Base-by-base conservation (phyloP, 1,284 basidiomycete species). In the Xerocomus amazonicus region DNA sequence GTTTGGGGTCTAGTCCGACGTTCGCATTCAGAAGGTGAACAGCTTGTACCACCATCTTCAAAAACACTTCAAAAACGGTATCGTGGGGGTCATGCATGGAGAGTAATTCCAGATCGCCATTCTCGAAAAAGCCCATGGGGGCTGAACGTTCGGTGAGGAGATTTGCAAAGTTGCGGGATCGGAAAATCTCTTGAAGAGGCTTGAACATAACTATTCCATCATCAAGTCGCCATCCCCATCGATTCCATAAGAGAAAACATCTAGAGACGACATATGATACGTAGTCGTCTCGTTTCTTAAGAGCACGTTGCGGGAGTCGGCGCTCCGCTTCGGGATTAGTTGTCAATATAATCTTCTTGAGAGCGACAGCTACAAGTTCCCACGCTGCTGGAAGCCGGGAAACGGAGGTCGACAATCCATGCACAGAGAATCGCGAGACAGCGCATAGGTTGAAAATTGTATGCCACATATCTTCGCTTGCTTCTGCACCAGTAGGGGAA, bases 111-210 rank as follows among this genome's bases (percentile, higher is more conserved):
- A 83, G 73, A 59, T 90, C 76, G 48, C 78, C 77, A 14, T 82
- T 63, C 16, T 79, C 73, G 48, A 98, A 75, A 66, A 96, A 97
- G 3, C 73, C 69, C 1, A 94, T 90, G 59, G 88, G 93, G 54
- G 90, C 89, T 44, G 82, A 73, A 17, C 59, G 62, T 62, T 98
- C 94, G 14, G 82, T 81, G 1, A 80, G 76, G 29, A 97, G 75
- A 64, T 92, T 90, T 13, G 82, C 77, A 52, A 93, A 90, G 47
- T 84, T 83, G 26, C 95, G 84, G 42, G 80, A 83, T 55, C 85
- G 83, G 70, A 97, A 94, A 19, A 95, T 80, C 36, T 83, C 79
- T 34, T 82, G 81, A 1, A 97, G 74, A 33, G 81, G 77, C 41
- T 79, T 79, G 50, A 93, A 78, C 60, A 93, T 70, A 23, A 51